Percentiles rank a stretch among this genome's conserved stretches.
phyloP scores from a whole-genome alignment of 805 yeast species.

The Wickerhamomyces queroliae region DNA sequence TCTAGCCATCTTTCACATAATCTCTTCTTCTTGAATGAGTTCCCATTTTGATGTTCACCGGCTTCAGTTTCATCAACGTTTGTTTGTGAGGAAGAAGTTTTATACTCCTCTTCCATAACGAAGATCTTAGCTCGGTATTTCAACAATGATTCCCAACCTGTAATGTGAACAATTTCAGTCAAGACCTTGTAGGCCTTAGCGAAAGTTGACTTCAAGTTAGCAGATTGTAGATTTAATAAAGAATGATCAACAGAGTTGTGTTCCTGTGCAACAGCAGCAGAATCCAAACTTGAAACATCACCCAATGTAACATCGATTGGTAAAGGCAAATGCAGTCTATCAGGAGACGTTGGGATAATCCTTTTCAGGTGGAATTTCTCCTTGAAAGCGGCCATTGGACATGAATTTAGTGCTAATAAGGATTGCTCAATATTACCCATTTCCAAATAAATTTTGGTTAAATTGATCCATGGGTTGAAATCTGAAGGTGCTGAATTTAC shows the following conservation, averaged over 20 bases:
- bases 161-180: constrained; percentile 56
- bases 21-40: constrained; percentile 56
- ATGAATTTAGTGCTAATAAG: constrained; percentile 64
- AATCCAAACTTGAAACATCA: constrained; percentile 62
- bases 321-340: constrained; percentile 64
- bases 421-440: constrained; percentile 68
- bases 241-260: constrained; percentile 60
- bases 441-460: constrained; percentile 59
- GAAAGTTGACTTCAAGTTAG: constrained; percentile 55
- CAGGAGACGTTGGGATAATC: constrained; percentile 45
- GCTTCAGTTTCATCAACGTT: constrained; percentile 1
- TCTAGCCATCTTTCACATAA: constrained; percentile 74
- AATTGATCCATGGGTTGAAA: constrained; percentile 65
- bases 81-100: constrained; percentile 22
- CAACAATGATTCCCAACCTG: constrained; percentile 70
- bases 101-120: constrained; percentile 63
- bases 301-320: constrained; percentile 70
- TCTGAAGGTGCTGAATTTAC: constrained; percentile 72
- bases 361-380: constrained; percentile 61
- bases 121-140: constrained; percentile 57
- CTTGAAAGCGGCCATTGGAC: constrained; percentile 71
- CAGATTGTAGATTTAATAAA: constrained; percentile 59
- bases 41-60: constrained; percentile 6
- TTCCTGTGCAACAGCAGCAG: constrained; percentile 59
- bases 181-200: constrained; percentile 53